Base-by-base conservation (phyloP, 73 alveolate genomes). In the Loxodes magnus region DNA sequence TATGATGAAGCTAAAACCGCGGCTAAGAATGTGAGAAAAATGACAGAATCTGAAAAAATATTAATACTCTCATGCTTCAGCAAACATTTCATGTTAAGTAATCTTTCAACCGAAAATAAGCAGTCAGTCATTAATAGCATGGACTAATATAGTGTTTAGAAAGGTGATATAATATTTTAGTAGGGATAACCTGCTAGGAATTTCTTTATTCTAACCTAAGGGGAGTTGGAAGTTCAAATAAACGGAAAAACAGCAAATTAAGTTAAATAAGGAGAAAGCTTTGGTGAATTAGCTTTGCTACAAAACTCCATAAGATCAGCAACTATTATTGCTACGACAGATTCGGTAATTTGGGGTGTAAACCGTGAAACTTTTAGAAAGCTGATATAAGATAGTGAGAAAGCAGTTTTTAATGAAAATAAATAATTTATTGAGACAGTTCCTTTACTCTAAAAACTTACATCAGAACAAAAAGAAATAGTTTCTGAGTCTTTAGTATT, bases 391-490 rank as follows among this genome's bases (percentile, higher is more conserved):
- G 21, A 23, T 39, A 30, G 14, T 39, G 21, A 39, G 14, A 30
- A 23, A 1, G 37, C 14, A 15, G 21, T 17, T 19, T 39, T 17
- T 44, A 36, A 23, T 24, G 71, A 57, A 23, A 57, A 57, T 57
- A 27, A 43, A 37, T 24, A 57, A 17, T 57, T 57, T 51, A 57
- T 57, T 28, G 71, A 57, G 19, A 51, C 21, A 7, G 71, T 57
- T 22, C 64, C 64, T 9, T 35, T 57, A 12, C 44, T 57, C 35
- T 9, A 29, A 1, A 6, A 16, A 15, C 30, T 39, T n/a, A 39
- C 53, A 12, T 29, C 20, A 12, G 30, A 9, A 0, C 53, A 39
- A 16, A 39, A 39, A 16, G 53, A 39, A 9, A 15, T 15, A 16
- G 14, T 39, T 2, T 1, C 19, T 0, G 30, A 12, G 14, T 9